Conservation (phyloP, 2,329 filamentous ascomycete genomes). For the Ploettnerulaceae sp. region DNA sequence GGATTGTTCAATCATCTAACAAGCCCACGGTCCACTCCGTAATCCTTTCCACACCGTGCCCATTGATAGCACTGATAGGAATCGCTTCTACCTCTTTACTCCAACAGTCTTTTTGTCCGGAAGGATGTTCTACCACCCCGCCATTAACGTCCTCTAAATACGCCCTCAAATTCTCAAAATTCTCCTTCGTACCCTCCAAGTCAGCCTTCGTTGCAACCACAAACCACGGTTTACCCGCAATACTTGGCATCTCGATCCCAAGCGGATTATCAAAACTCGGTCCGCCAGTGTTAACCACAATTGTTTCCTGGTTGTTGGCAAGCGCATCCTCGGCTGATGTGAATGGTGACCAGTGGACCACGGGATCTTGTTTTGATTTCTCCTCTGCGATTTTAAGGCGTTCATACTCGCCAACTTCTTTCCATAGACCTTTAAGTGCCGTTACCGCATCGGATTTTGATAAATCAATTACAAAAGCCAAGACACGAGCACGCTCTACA, state of each 20-base stretch:
- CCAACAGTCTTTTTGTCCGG: constrained; percentile 55
- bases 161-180: constrained; percentile 62
- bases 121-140: constrained; percentile 66
- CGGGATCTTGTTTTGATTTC: constrained; percentile 60
- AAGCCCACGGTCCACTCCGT: constrained; percentile 68
- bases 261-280: constrained; percentile 26
- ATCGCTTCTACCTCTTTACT: constrained; percentile 61
- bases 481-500: constrained; percentile 85
- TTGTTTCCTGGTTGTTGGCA: constrained; percentile 29
- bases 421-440: constrained; percentile 80
- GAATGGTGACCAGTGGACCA: constrained; percentile 51
- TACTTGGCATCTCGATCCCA: constrained; percentile 37
- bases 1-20: constrained; percentile 37
- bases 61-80: constrained; percentile 84
- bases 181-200: constrained; percentile 69
- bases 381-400: constrained; percentile 64
- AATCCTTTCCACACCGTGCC: constrained; percentile 73
- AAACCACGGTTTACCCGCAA: constrained; percentile 95
- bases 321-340: constrained; percentile 40
- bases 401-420: constrained; percentile 82
- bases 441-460: constrained; percentile 71
- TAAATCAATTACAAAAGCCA: constrained; percentile 91
- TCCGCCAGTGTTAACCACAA: constrained; percentile 25
- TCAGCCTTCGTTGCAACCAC: constrained; percentile 94
- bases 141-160: constrained; percentile 66